Base-by-base conservation (phyloP, 129 eudicot species). In the Centella asiatica region DNA sequence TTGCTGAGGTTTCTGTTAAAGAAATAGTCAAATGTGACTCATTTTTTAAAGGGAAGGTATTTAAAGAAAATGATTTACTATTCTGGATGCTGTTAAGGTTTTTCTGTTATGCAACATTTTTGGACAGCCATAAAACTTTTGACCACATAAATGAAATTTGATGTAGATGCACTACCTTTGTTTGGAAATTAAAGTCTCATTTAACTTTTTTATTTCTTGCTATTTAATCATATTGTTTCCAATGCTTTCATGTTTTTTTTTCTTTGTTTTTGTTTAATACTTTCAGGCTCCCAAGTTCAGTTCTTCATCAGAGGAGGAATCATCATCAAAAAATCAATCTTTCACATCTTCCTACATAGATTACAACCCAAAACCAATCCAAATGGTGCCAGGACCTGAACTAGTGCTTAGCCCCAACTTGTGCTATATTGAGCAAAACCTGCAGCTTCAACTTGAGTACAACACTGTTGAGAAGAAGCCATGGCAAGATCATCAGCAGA, bases 251-350 rank as follows among this genome's bases (percentile, higher is more conserved):
- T 24, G 57, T 24, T 51, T 48, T 36, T 58, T 29, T 44, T 37
- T 45, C 32, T 44, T 24, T 9, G 12, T 20, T 6, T 66, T 55
- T 69, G 27, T 23, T 32, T 67, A 66, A 39, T 72, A 60, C 39
- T 60, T 60, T 33, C 80, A 89, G 97, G 95, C 73, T 68, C 75
- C 86, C 20, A 83, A 82, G 62, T 57, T 70, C 17, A 73, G 82
- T 77, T 74, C 74, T 44, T 78, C 80, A 45, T 56, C 78, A 11
- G 84, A 82, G 61, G 94, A 74, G 59, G 86, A 85, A 67, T 54
- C 80, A 25, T 62, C 79, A 24, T 59, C 83, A 18, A 75, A 76
- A 52, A 26, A 85, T 14, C 68, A 72, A 18, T 72, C 72, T 28
- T 76, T 72, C 68, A 74, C 89, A 12, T 72, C 87, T 2, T 66